Percentiles rank a stretch among this genome's conserved stretches.
Evolutionary conservation across 495 filamentous ascomycete genomes (phyloP).

Genomic region (Xylaria curta): DNA sequence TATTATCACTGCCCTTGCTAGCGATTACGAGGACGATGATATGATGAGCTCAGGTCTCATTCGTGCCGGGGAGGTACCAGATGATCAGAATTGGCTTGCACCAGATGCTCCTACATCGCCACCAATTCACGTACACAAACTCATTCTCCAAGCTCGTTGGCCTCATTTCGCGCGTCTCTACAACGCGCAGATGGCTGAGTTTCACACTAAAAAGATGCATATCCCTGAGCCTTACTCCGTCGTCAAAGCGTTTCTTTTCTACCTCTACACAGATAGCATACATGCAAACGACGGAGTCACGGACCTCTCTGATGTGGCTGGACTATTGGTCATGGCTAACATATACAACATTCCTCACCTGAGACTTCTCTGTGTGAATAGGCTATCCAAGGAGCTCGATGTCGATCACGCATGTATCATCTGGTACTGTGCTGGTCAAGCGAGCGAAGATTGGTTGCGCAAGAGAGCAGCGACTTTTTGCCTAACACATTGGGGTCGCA

Average conservation of each 20-base stretch:
- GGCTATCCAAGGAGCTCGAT: slow-evolving; percentile 86
- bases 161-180: slow-evolving; percentile 93
- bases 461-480: slow-evolving; percentile 87
- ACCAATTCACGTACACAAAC: slow-evolving; percentile 92
- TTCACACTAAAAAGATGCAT: slow-evolving; percentile 95
- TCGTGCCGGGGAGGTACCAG: slow-evolving; percentile 46
- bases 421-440: slow-evolving; percentile 91
- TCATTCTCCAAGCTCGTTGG: slow-evolving; percentile 94
- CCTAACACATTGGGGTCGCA: slow-evolving; percentile 90
- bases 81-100: slow-evolving; percentile 66
- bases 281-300: slow-evolving; percentile 62
- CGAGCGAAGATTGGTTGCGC: slow-evolving; percentile 91
- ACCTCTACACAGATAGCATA: slow-evolving; percentile 95
- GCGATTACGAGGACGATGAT: slow-evolving; percentile 66
- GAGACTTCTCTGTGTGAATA: slow-evolving; percentile 84
- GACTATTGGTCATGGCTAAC: slow-evolving; percentile 96
- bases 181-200: slow-evolving; percentile 92
- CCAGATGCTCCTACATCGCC: slow-evolving; percentile 70
- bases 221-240: slow-evolving; percentile 95
- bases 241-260: slow-evolving; percentile 93
- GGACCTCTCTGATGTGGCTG: slow-evolving; percentile 83
- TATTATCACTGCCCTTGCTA: slow-evolving; percentile 78
- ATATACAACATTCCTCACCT: slow-evolving; percentile 96
- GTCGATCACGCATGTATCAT: slow-evolving; percentile 93
- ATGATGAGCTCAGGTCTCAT: slow-evolving; percentile 57